Evolutionary conservation across 2,329 filamentous ascomycete genomes (phyloP).

Genomic region (Aaosphaeria arxii): DNA sequence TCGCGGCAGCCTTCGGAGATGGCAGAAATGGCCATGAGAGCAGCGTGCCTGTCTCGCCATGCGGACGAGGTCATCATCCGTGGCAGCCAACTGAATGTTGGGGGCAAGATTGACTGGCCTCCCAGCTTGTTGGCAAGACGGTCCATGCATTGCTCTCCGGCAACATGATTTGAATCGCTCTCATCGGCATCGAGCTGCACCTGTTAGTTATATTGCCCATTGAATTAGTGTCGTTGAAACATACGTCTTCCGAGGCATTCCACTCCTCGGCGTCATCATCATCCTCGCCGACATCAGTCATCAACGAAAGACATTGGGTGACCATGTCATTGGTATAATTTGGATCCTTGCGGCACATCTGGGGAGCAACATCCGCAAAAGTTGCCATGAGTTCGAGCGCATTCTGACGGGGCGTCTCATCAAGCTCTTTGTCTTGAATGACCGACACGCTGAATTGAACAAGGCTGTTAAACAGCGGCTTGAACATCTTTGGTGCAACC

Average conservation of each 20-base stretch:
- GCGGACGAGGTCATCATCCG: slow-evolving; percentile 94
- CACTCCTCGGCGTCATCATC: slow-evolving; percentile 94
- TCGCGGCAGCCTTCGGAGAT: slow-evolving; percentile 97
- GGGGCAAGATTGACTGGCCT: slow-evolving; percentile 85
- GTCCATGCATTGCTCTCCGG: slow-evolving; percentile 98
- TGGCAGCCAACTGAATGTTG: slow-evolving; percentile 95
- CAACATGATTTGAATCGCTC: slow-evolving; percentile 95
- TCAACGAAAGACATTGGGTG: slow-evolving; percentile 93
- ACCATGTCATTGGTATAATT: slow-evolving; percentile 96
- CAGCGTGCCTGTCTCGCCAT: slow-evolving; percentile 94
- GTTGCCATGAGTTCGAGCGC: slow-evolving; percentile 96
- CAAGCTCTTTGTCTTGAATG: slow-evolving; percentile 92
- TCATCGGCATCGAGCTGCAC: slow-evolving; percentile 89
- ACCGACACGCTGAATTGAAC: slow-evolving; percentile 92
- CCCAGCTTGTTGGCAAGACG: slow-evolving; percentile 95
- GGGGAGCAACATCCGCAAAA: slow-evolving; percentile 90
- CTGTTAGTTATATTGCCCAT: background rate
- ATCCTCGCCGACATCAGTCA: slow-evolving; percentile 94
- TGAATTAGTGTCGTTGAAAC: slow-evolving; percentile 29
- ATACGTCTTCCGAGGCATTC: slow-evolving; percentile 85
- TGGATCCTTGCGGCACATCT: slow-evolving; percentile 92
- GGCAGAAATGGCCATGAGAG: slow-evolving; percentile 96
- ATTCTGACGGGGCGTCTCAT: slow-evolving; percentile 87
- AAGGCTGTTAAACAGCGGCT: slow-evolving; percentile 84
- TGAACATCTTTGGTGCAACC: slow-evolving; percentile 96